Base-by-base conservation (phyloP, 129 eudicot genomes). In the Tagetes patula region DNA sequence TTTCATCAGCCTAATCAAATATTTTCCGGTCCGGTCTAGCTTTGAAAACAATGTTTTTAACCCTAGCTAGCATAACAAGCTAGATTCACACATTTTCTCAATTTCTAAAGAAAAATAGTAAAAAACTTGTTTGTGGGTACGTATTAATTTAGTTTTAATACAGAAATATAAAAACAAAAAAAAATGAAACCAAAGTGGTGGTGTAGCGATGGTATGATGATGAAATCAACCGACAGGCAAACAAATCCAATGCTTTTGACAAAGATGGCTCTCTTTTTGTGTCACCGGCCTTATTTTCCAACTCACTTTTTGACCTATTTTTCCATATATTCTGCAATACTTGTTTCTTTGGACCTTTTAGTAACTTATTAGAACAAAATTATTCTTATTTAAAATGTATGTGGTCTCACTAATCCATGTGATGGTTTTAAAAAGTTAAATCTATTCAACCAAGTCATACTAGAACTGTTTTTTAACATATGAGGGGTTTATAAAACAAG, bases 221-320 rank as follows among this genome's bases (percentile, higher is more conserved):
- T 65, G 75, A 67, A 67, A 73, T 68, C 60, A 11, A 80, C 66
- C 74, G 36, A 73, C 46, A 65, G n/a, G 45, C 66, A 78, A 49
- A 54, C 50, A 76, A 64, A 71, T 76, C 27, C 38, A 59, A 54
- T 49, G 84, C 87, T 82, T 87, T 87, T 87, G 87, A 87, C 92
- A 82, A 87, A 87, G 79, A 85, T 73, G 80, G 72, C 69, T 49
- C 42, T 10, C 86, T 80, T 83, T 47, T 84, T 82, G 75, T 68
- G 71, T 81, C 77, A 79, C 85, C 85, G 81, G 73, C 86, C 81
- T 49, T 79, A 69, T 79, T 79, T 67, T 74, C 50, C 42, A 12
- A 11, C 53, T 66, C 68, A 41, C 79, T 66, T 73, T 79, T 80
- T 80, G 79, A 80, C 75, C 65, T 69, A 50, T 47, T 66, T 47